These are phyloP conservation scores for Berberis thunbergii DNA, from an alignment of 164 flowering plant species.

Conservation along the genomic window DNA sequence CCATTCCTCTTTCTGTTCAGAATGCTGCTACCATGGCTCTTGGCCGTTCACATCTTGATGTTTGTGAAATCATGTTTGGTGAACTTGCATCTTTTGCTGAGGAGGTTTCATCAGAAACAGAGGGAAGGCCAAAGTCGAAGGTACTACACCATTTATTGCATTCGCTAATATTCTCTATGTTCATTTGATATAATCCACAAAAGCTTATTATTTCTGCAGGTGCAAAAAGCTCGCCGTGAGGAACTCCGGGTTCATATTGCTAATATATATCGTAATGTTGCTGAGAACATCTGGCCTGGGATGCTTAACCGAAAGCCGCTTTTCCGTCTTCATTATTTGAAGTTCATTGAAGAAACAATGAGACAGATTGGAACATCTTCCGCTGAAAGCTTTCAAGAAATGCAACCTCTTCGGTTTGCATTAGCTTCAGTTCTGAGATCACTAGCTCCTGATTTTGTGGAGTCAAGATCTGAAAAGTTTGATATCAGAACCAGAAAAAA, in stretches of 20 bases:
- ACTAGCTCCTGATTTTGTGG: slow-evolving; percentile 91
- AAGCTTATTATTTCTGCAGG: slow-evolving; percentile 37
- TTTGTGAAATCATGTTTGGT: slow-evolving; percentile 82
- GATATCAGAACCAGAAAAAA: slow-evolving; percentile 80
- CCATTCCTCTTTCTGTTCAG: slow-evolving; percentile 28
- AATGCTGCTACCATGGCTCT: slow-evolving; percentile 97
- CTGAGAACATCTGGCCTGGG: slow-evolving; percentile 97
- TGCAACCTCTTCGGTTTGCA: slow-evolving; percentile 89
- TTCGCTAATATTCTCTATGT: not conserved
- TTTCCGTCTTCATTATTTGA: slow-evolving; percentile 83
- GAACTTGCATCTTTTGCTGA: slow-evolving; percentile 85
- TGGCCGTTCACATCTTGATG: slow-evolving; percentile 92
- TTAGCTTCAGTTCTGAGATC: slow-evolving; percentile 88
- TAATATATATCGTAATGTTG: slow-evolving; percentile 78
- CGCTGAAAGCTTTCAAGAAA: slow-evolving; percentile 78
- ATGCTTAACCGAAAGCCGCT: slow-evolving; percentile 72
- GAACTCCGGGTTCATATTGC: slow-evolving; percentile 91
- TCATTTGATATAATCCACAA: not conserved
- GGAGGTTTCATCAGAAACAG: slow-evolving; percentile 81
- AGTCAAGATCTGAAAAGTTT: slow-evolving; percentile 83
- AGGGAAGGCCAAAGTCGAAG: slow-evolving; percentile 98
- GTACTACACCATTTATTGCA: slow-evolving; percentile 22
- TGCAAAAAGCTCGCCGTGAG: slow-evolving; percentile 87
- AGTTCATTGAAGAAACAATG: slow-evolving; percentile 82
- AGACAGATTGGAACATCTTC: slow-evolving; percentile 48